A percentile compares a stretch with the other conserved stretches of the same genome.
Evolutionary conservation across 768 basidiomycete genomes (phyloP).

Genomic region (Mycena galopus): DNA sequence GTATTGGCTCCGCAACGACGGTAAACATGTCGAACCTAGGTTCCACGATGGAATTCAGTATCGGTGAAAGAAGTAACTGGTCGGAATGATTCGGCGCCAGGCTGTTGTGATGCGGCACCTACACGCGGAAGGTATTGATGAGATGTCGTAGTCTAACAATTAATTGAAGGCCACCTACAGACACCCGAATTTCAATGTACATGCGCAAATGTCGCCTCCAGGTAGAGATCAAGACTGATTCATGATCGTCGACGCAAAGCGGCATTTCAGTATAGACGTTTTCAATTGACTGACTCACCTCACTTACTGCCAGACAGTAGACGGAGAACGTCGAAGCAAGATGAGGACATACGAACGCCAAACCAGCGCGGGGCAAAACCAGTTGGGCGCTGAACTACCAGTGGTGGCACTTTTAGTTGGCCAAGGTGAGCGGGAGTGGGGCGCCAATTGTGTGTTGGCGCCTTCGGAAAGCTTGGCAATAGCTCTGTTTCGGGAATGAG

Average conservation of each 20-base stretch:
- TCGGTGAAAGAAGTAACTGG: background rate
- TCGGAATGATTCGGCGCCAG: background rate
- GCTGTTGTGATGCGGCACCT: background rate
- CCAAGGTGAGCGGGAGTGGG: no score
- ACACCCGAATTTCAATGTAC: background rate
- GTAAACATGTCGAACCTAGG: no score
- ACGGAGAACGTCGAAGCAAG: background rate
- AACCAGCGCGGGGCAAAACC: no score
- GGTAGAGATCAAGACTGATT: no score
- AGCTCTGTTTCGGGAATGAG: no score
- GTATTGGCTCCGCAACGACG: no score
- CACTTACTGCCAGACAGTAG: background rate
- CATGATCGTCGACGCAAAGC: background rate
- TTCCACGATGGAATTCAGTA: no score
- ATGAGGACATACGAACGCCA: no score
- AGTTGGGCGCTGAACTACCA: no score
- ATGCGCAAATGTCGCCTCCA: background rate
- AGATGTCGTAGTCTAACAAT: background rate
- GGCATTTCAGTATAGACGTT: background rate
- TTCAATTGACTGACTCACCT: background rate
- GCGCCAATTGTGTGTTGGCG: no score
- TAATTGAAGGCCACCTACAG: background rate
- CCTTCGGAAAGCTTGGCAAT: no score
- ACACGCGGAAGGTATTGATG: constrained; percentile 7
- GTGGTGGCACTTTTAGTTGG: no score